Conservation (phyloP, 768 basidiomycete genomes). For the Amylocystis lapponica region DNA sequence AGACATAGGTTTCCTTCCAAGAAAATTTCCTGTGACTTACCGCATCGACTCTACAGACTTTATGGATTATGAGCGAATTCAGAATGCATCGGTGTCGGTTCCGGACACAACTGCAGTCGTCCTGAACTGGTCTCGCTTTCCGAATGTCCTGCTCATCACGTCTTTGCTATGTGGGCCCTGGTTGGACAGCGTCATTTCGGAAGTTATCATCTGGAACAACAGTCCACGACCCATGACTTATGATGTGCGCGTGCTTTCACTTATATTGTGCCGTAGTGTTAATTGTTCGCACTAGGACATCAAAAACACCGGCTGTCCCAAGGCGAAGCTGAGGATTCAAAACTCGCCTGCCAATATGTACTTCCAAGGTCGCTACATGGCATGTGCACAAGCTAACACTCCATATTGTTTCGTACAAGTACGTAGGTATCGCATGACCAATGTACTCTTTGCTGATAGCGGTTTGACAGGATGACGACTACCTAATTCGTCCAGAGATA, state of each 20-base stretch:
- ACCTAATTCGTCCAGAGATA: conserved; percentile 51
- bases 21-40: conserved; percentile 11
- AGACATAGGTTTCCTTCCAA: conserved; percentile 14
- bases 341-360: conserved; percentile 54
- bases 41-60: conserved; percentile 7
- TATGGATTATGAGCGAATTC: conserved; percentile 8
- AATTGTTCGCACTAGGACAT: conserved; percentile 28
- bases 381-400: conserved; percentile 45
- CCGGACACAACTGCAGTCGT: conserved; percentile 51
- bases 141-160: conserved; percentile 53
- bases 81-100: not conserved
- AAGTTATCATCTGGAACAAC: conserved; percentile 62
- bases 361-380: conserved; percentile 58
- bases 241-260: conserved; percentile 30
- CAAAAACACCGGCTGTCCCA: conserved; percentile 33
- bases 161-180: conserved; percentile 43
- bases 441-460: not conserved
- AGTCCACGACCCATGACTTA: conserved; percentile 37
- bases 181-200: conserved; percentile 40
- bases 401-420: conserved; percentile 63
- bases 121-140: conserved; percentile 63
- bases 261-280: not conserved
- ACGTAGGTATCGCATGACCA: conserved; percentile 2
- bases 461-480: conserved; percentile 59
- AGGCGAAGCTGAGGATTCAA: conserved; percentile 41